These are phyloP conservation scores for Prunus davidiana DNA, from an alignment of 306 rosid species.

Conservation along the genomic window DNA sequence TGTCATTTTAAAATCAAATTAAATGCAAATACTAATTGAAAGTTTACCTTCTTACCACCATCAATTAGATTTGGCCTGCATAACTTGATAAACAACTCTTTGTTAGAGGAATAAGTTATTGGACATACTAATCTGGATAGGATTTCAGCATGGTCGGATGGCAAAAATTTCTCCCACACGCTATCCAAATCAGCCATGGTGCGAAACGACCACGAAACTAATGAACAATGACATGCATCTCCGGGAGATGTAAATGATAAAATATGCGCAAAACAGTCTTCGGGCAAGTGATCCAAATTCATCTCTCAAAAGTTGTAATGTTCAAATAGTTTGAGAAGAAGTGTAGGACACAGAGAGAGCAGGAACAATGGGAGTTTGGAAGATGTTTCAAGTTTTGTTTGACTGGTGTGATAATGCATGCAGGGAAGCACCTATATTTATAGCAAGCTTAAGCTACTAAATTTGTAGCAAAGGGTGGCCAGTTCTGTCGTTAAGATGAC, in stretches of 20 bases:
- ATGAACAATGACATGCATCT: slow-evolving; percentile 39
- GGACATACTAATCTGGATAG: slow-evolving; percentile 44
- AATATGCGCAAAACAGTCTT: slow-evolving; percentile 54
- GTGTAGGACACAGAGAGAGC: neutral
- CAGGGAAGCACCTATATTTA: neutral
- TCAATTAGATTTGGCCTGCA: slow-evolving; percentile 51
- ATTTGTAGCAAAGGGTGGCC: neutral
- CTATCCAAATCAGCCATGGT: slow-evolving; percentile 43
- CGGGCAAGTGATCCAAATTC: slow-evolving; percentile 39
- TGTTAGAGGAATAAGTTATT: slow-evolving; percentile 32
- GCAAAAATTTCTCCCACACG: slow-evolving; percentile 52
- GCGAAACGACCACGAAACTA: slow-evolving; percentile 23
- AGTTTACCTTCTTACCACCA: slow-evolving; percentile 40
- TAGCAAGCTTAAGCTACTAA: neutral
- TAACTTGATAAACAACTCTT: slow-evolving; percentile 43
- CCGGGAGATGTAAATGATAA: slow-evolving; percentile 47
- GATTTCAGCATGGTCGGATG: slow-evolving; percentile 31
- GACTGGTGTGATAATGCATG: neutral
- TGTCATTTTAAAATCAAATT: neutral
- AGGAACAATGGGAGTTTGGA: too few species aligned
- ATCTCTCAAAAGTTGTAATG: neutral
- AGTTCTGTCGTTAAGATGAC: neutral
- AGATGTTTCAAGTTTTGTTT: too few species aligned
- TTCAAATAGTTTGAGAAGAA: neutral
- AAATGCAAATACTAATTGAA: neutral